phyloP scores from a whole-genome alignment of 129 eudicot species.

The Escallonia rubra region DNA sequence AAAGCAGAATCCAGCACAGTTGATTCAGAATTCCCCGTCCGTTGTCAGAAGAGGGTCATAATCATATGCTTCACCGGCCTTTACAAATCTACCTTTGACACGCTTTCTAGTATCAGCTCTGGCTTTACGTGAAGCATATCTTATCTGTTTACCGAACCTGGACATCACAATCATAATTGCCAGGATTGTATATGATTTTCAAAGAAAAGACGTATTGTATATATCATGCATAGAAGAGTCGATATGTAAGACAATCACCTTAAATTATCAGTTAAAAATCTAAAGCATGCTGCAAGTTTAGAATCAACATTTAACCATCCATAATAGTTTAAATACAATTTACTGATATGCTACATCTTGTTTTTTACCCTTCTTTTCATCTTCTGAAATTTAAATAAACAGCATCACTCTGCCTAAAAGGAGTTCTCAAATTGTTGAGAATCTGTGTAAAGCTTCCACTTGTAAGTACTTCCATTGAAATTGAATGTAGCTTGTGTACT shows the following conservation, averaged over 20 bases:
- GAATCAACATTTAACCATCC: neutral
- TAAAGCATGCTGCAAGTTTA: neutral
- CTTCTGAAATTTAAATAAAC: too few relatives aligned
- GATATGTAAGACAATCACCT: too few relatives aligned
- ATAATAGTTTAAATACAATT: neutral
- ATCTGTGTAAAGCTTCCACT: too few relatives aligned
- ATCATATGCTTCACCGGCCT: slow-evolving; percentile 66
- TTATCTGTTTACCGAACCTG: slow-evolving; percentile 67
- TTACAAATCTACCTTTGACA: slow-evolving; percentile 74
- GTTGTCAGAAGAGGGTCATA: slow-evolving; percentile 40
- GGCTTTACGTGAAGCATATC: slow-evolving; percentile 81
- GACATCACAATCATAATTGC: slow-evolving; percentile 5
- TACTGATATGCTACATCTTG: neutral
- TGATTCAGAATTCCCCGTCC: slow-evolving; percentile 17
- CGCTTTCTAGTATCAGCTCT: slow-evolving; percentile 77
- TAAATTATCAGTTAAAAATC: too few relatives aligned
- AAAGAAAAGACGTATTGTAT: too few relatives aligned
- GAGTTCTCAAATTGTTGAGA: too few relatives aligned
- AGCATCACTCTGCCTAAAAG: too few relatives aligned
- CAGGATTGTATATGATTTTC: too few relatives aligned
- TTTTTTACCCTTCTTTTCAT: too few relatives aligned
- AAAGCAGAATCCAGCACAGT: neutral
- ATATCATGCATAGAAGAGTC: too few relatives aligned
- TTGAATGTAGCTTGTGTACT: too few relatives aligned
- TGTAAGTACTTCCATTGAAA: too few relatives aligned